Base-by-base conservation (phyloP, 129 eudicot genomes). In the Helichrysum umbraculigerum region DNA sequence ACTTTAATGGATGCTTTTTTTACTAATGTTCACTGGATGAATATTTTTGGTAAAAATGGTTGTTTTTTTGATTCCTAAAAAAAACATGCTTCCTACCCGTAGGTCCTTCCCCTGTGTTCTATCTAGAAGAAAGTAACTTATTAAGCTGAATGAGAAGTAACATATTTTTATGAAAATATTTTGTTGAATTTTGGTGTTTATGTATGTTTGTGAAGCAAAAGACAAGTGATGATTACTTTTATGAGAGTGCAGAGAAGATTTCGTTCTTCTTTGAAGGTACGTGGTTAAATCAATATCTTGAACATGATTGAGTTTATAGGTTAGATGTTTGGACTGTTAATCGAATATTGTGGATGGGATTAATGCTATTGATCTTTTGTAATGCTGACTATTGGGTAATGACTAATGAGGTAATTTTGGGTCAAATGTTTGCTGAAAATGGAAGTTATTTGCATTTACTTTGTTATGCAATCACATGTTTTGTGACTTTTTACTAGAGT, bases 211-310 rank as follows among this genome's bases (percentile, higher is more conserved):
- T 81, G 51, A 84, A 95, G 99, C 88, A 73, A 83, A 84, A 44
- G 21, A 87, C 96, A 8, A 86, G 85, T 62, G 87, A 89, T 75
- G 90, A 95, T 35, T 88, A 95, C 87, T 95, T 95, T 88, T 95
- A 74, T 39, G 99, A 95, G 30, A 95, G 99, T 60, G 99, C 92
- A 16, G 99, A 95, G 81, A 95, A 89, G 82, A 83, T 95, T 57
- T 95, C 97, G 0, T 95, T 89, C 67, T 95, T 95, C 97, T 95
- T 91, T 75, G 99, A 95, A 86, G 99, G 99, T 90, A 81, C 6
- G 67, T 32, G 29, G 51, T 14, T 47, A 47, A 25, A 22, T 10
- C 41, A 19, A 21, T 57, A 33, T 19, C 17, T 71, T 56, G 67
- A 37, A 39, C 50, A 4, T 58, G 32, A 39, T 57, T 54, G 62